Percentiles rank a stretch among this genome's conserved stretches.
Evolutionary conservation across 768 basidiomycete genomes (phyloP).

Genomic region (Russula virescens): DNA sequence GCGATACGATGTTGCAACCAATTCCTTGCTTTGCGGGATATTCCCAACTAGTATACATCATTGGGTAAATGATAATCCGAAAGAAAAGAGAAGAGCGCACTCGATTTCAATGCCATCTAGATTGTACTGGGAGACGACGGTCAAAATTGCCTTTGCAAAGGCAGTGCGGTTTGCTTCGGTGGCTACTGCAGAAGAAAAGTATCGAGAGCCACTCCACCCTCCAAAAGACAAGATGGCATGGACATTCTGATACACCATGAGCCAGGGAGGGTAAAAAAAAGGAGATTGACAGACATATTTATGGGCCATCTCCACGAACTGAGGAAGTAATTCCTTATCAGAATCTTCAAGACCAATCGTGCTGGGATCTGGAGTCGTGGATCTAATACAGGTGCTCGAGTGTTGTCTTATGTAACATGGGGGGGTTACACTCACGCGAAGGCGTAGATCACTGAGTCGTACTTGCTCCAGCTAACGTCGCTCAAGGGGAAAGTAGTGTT

Average conservation of each 20-base stretch:
- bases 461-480: conserved; percentile 50
- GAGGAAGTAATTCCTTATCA: conserved; percentile 25
- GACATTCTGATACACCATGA: conserved; percentile 9
- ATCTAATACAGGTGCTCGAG: background rate
- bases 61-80: background rate
- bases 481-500: conserved; percentile 36
- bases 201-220: conserved; percentile 18
- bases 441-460: conserved; percentile 51
- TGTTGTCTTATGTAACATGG: background rate
- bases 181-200: conserved; percentile 18
- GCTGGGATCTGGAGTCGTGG: conserved; percentile 21
- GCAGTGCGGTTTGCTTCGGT: conserved; percentile 10
- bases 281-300: conserved; percentile 16
- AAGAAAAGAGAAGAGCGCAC: background rate
- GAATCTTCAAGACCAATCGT: conserved; percentile 27
- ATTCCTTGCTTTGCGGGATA: background rate
- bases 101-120: conserved; percentile 22
- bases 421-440: conserved; percentile 46
- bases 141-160: conserved; percentile 11
- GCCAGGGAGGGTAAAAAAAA: background rate
- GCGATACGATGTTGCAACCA: conserved; percentile 5
- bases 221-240: conserved; percentile 17
- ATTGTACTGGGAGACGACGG: background rate
- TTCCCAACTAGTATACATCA: conserved; percentile 18
- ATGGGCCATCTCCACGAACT: conserved; percentile 26